phyloP scores from a whole-genome alignment of 345 rosid species.

The Jatropha curcas region DNA sequence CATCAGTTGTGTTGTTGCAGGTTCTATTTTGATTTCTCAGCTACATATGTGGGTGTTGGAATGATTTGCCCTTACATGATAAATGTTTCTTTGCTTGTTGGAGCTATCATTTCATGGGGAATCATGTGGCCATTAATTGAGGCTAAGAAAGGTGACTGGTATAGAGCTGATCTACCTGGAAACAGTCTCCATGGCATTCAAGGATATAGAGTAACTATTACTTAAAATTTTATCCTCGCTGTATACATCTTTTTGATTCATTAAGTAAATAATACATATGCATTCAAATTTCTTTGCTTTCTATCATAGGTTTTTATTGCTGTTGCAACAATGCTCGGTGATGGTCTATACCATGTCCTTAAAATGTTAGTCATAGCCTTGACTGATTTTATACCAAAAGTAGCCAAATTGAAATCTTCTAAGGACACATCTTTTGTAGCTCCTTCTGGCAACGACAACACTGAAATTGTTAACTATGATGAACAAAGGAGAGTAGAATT shows the following conservation, averaged over 20 bases:
- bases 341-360: slow-evolving; percentile 81
- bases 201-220: slow-evolving; percentile 60
- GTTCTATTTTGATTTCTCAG: slow-evolving; percentile 88
- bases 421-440: not conserved
- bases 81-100: slow-evolving; percentile 71
- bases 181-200: slow-evolving; percentile 76
- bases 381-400: too few species aligned
- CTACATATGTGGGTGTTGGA: slow-evolving; percentile 90
- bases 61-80: slow-evolving; percentile 93
- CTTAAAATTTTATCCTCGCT: not conserved
- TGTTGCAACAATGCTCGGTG: slow-evolving; percentile 89
- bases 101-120: slow-evolving; percentile 84
- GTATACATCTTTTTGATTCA: not conserved
- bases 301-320: slow-evolving; percentile 65
- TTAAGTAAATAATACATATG: not conserved
- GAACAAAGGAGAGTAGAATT: slow-evolving; percentile 49
- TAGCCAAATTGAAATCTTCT: too few species aligned
- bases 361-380: too few species aligned
- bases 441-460: not conserved
- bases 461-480: slow-evolving; percentile 27
- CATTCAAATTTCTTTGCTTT: not conserved
- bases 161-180: slow-evolving; percentile 37
- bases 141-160: slow-evolving; percentile 73
- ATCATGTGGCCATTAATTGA: slow-evolving; percentile 81
- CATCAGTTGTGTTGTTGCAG: too few species aligned